Base-by-base conservation (phyloP, 1,284 basidiomycete species). In the Stereum hirsutum region DNA sequence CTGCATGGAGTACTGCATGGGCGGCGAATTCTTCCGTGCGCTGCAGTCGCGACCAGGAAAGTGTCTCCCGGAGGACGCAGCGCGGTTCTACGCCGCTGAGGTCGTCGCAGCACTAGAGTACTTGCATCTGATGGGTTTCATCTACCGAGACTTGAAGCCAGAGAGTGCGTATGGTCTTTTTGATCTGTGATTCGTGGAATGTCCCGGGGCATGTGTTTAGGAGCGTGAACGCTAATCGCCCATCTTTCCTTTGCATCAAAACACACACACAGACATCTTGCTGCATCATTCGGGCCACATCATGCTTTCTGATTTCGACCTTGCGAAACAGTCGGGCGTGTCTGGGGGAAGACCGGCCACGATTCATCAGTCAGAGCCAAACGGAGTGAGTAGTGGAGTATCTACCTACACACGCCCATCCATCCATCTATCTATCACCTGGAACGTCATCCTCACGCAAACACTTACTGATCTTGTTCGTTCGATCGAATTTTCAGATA, bases 1-100 rank as follows among this genome's bases (percentile, higher is more conserved):
- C 63, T 96, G 92, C 66, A 94, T 96, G 84, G 93, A 95, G 64
- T 99, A 98, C 66, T 99, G 96, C 68, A 95, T 96, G 88, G 95
- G 95, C 33, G 95, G 95, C 48, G 95, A 99, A 61, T 99, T 99
- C 69, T 99, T 99, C 75, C 84, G 96, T 26, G 93, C 95, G 8
- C 68, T 97, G 50, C 93, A 97, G 63, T 91, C 89, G 35, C 75
- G 92, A 47, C 96, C 95, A 3, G 93, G 91, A 36, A 98, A 95
- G 61, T 98, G 96, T 63, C 75, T 99, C 15, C 69, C 89, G 21
- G 96, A 99, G 66, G 93, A 97, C 50, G 92, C 90, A 31, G 89
- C 95, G 26, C 78, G 92, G 46, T 99, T 99, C 67, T 99, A 99
- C 61, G 96, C 96, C 42, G 95, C 96, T 49, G 96, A 99, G 68